A percentile compares a stretch with the other conserved stretches of the same genome.
Conservation (phyloP, 306 rosid species). For the Cucurbita argyrosperma region DNA sequence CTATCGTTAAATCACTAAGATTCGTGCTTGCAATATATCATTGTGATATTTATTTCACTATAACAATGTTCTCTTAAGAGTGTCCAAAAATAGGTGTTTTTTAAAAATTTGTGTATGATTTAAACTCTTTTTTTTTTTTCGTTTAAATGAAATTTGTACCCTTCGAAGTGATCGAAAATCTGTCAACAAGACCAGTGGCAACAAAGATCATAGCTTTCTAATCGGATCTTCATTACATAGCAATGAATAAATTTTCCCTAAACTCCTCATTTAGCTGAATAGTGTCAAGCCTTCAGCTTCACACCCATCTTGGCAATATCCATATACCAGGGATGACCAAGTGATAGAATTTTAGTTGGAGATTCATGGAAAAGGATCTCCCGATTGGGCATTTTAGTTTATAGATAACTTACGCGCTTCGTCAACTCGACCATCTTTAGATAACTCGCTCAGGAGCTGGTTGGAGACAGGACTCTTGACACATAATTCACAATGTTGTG, state of each 20-base stretch:
- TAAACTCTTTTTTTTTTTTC: too few relatives aligned
- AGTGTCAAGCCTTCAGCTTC: conserved; percentile 46
- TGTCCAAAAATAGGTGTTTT: too few relatives aligned
- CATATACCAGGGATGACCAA: conserved; percentile 76
- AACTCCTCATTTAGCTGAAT: conserved; percentile 49
- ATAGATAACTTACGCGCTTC: conserved; percentile 61
- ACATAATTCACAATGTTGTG: conserved; percentile 9
- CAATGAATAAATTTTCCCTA: conserved; percentile 65
- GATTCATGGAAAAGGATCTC: conserved; percentile 42
- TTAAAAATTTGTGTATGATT: too few relatives aligned
- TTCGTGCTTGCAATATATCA: too few relatives aligned
- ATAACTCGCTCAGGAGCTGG: conserved; percentile 25
- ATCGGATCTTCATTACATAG: conserved; percentile 35
- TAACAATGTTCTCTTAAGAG: too few relatives aligned
- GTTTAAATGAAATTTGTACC: too few relatives aligned
- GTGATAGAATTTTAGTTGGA: conserved; percentile 36
- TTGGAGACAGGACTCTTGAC: conserved; percentile 30
- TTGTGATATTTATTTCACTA: too few relatives aligned
- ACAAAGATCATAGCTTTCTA: conserved; percentile 34
- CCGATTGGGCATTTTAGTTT: conserved; percentile 27
- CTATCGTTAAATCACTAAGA: too few relatives aligned
- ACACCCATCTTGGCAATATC: conserved; percentile 42
- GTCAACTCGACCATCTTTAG: conserved; percentile 34
- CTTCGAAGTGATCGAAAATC: conserved; percentile 80
- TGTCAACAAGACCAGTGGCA: conserved; percentile 73